Conservation (phyloP, 1,139 yeast species). For the Protomyces macrosporus region DNA sequence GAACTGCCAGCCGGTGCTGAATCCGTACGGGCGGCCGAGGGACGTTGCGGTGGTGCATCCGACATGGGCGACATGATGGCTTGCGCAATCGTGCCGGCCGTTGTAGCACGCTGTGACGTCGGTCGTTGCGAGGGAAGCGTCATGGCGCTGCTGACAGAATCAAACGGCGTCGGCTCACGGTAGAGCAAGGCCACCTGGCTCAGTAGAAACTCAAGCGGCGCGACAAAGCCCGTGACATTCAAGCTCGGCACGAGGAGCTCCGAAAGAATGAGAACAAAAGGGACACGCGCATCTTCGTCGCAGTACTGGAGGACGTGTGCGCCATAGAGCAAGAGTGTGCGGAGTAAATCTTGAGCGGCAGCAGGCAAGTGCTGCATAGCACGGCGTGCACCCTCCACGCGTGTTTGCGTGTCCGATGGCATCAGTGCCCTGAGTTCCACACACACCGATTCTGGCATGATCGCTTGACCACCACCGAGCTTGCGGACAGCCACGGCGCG, state of each 20-base stretch:
- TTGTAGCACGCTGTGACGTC: background rate
- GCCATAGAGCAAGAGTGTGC: background rate
- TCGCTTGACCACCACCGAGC: background rate
- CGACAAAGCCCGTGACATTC: slow-evolving; percentile 1
- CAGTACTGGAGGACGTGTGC: background rate
- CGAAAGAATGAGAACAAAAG: background rate
- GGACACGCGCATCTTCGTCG: background rate
- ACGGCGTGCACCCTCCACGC: background rate
- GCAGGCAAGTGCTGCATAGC: background rate
- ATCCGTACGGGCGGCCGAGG: background rate
- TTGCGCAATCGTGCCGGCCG: background rate
- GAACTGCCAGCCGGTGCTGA: background rate
- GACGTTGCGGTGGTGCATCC: background rate
- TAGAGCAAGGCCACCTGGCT: slow-evolving; percentile 2
- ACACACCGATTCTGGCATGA: slow-evolving; percentile 4
- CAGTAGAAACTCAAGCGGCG: slow-evolving; percentile 8
- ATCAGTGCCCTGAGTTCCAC: background rate
- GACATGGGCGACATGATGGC: background rate
- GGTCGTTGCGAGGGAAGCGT: background rate
- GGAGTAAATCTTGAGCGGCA: background rate
- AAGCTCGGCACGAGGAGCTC: slow-evolving; percentile 3
- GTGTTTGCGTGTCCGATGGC: background rate
- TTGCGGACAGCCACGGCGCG: slow-evolving; percentile 4
- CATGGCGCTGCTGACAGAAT: background rate
- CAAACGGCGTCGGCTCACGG: background rate